A percentile compares a stretch with the other conserved stretches of the same genome.
These are phyloP conservation scores for Hibiscus trionum DNA, from an alignment of 345 rosid genomes.

Conservation along the genomic window DNA sequence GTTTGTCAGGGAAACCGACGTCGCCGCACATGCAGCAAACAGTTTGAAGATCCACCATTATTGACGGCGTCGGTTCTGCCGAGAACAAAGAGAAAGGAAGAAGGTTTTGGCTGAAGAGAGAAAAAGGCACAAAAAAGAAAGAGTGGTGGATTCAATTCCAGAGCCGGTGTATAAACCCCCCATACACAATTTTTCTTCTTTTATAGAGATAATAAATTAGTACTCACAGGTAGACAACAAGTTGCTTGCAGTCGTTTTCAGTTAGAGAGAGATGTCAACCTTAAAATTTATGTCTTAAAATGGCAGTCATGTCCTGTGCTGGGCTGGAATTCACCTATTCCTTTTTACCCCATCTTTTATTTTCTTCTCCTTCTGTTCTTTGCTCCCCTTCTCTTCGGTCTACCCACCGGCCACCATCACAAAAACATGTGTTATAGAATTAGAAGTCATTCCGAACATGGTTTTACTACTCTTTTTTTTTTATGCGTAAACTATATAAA, in stretches of 20 bases:
- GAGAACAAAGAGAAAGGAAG: not conserved
- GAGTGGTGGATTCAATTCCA: slow-evolving; percentile 1
- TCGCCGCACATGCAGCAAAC: slow-evolving; percentile 99
- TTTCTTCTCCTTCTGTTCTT: slow-evolving; percentile 10
- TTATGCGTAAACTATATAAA: no score
- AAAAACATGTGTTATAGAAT: no score
- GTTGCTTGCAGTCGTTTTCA: slow-evolving; percentile 46
- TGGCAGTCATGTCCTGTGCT: slow-evolving; percentile 33
- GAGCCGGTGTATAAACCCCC: slow-evolving; percentile 30
- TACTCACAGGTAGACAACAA: slow-evolving; percentile 54
- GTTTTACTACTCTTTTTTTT: no score
- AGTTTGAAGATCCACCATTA: slow-evolving; percentile 75
- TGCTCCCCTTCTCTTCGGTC: not conserved
- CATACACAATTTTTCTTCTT: not conserved
- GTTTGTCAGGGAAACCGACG: slow-evolving; percentile 90
- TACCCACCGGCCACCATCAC: not conserved
- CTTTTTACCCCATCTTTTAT: slow-evolving; percentile 9
- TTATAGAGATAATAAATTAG: no score
- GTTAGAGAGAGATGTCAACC: slow-evolving; percentile 48
- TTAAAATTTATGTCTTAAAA: slow-evolving; percentile 26
- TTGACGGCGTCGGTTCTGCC: slow-evolving; percentile 1
- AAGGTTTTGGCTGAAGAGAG: slow-evolving; percentile 2
- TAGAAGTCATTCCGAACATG: no score
- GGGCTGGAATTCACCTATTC: not conserved
- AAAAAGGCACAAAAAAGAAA: slow-evolving; percentile 3